Evolutionary conservation across 2,329 filamentous ascomycete species (phyloP).

Genomic region (Lasiodiplodia gonubiensis): DNA sequence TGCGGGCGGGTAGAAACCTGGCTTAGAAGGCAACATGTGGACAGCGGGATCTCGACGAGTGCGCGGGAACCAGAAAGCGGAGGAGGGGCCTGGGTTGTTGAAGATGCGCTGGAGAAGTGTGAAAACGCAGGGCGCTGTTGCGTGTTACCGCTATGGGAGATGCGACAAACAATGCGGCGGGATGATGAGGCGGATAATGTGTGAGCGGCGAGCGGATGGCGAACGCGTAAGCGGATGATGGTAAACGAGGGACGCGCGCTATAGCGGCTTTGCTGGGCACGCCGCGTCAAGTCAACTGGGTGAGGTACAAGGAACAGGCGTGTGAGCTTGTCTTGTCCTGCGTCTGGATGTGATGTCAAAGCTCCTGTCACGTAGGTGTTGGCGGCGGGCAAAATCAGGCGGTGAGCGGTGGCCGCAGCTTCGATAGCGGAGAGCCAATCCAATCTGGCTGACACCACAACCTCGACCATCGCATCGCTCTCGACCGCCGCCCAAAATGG

Average conservation of each 20-base stretch:
- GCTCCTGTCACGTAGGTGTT: slow-evolving; percentile 15
- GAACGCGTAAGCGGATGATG: background rate
- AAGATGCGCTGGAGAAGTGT: background rate
- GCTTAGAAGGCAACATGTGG: slow-evolving; percentile 12
- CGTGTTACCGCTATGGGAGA: background rate
- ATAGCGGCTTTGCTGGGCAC: background rate
- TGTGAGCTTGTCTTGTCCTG: background rate
- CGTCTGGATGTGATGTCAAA: slow-evolving; percentile 9
- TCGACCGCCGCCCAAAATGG: slow-evolving; percentile 41
- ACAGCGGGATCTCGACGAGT: background rate
- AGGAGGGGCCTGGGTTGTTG: too few relatives aligned
- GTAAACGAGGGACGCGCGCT: background rate
- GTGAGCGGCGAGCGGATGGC: slow-evolving; percentile 9
- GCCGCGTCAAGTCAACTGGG: background rate
- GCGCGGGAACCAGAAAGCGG: background rate
- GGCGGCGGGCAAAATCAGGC: slow-evolving; percentile 16
- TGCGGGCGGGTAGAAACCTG: slow-evolving; percentile 17
- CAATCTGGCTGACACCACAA: slow-evolving; percentile 16
- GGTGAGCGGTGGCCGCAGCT: background rate
- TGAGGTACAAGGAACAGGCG: background rate
- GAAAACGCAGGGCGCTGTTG: background rate
- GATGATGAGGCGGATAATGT: slow-evolving; percentile 24
- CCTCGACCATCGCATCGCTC: slow-evolving; percentile 21
- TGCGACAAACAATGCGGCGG: slow-evolving; percentile 3
- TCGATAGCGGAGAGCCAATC: slow-evolving; percentile 17